Evolutionary conservation across 2,329 filamentous ascomycete genomes (phyloP).

Genomic region (Neonectria coccinea): DNA sequence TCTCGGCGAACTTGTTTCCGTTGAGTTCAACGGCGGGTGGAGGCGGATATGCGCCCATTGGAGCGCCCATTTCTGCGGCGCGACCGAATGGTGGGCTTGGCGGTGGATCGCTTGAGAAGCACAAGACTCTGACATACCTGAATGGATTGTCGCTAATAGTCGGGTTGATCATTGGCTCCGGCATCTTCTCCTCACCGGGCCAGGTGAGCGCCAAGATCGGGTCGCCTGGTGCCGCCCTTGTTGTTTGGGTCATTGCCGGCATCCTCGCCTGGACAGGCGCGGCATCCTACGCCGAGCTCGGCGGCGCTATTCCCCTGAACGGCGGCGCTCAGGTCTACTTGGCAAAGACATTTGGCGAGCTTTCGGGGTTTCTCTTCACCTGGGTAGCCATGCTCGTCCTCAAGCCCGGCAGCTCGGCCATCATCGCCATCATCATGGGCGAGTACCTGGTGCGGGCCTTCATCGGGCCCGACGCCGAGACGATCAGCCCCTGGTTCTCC

Average conservation of each 20-base stretch:
- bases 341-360: constrained; percentile 94
- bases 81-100: constrained; percentile 64
- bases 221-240: constrained; percentile 86
- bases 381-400: constrained; percentile 96
- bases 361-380: constrained; percentile 92
- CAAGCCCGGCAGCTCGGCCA: constrained; percentile 92
- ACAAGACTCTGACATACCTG: constrained; percentile 94
- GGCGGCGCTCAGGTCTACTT: constrained; percentile 95
- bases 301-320: constrained; percentile 94
- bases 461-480: constrained; percentile 86
- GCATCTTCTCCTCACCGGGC: constrained; percentile 94
- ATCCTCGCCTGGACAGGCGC: constrained; percentile 95
- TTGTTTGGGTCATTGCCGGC: constrained; percentile 95
- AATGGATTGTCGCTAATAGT: constrained; percentile 94
- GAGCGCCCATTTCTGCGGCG: constrained; percentile 73
- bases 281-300: constrained; percentile 93
- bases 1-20: constrained; percentile 92
- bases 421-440: constrained; percentile 97
- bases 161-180: constrained; percentile 93
- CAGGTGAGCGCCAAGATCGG: constrained; percentile 93
- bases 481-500: constrained; percentile 87
- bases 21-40: constrained; percentile 82
- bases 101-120: constrained; percentile 89
- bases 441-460: constrained; percentile 94
- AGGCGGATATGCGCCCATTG: constrained; percentile 85